phyloP scores from a whole-genome alignment of 2,329 filamentous ascomycete genomes.

The Phyllosticta citrichinensis region DNA sequence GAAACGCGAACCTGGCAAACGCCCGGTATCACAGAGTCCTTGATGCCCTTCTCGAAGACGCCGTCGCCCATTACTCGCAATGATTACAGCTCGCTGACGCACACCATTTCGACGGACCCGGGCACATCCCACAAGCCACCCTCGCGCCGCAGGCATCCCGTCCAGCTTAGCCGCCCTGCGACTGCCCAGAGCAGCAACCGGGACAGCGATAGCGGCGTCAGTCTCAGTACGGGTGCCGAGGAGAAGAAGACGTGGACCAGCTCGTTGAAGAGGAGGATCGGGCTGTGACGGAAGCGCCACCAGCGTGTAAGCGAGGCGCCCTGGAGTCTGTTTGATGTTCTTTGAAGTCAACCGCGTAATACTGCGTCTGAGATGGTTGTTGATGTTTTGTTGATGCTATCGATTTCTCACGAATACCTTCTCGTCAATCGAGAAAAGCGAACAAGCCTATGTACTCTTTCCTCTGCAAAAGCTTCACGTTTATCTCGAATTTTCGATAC shows the following conservation, averaged over 20 bases:
- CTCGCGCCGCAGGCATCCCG: neutral
- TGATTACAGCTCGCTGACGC: neutral
- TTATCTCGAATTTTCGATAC: slow-evolving; percentile 53
- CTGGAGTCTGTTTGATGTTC: neutral
- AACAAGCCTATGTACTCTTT: neutral
- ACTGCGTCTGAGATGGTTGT: neutral
- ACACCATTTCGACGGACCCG: neutral
- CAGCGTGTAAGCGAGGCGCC: neutral
- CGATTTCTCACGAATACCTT: neutral
- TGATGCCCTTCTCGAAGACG: neutral
- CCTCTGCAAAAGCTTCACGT: slow-evolving; percentile 30
- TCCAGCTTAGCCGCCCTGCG: neutral
- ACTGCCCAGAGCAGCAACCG: neutral
- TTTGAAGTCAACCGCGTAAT: neutral
- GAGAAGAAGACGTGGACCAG: slow-evolving; percentile 9
- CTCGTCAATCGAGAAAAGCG: neutral
- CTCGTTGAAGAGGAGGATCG: slow-evolving; percentile 8
- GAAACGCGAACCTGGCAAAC: neutral
- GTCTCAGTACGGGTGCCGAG: neutral
- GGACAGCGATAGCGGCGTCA: neutral
- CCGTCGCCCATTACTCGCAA: neutral
- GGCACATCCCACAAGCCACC: neutral
- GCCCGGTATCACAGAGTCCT: neutral
- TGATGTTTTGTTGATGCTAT: neutral
- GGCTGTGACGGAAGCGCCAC: neutral